Evolutionary conservation across 768 basidiomycete species (phyloP).

Genomic region (Boletus tomentosulus): DNA sequence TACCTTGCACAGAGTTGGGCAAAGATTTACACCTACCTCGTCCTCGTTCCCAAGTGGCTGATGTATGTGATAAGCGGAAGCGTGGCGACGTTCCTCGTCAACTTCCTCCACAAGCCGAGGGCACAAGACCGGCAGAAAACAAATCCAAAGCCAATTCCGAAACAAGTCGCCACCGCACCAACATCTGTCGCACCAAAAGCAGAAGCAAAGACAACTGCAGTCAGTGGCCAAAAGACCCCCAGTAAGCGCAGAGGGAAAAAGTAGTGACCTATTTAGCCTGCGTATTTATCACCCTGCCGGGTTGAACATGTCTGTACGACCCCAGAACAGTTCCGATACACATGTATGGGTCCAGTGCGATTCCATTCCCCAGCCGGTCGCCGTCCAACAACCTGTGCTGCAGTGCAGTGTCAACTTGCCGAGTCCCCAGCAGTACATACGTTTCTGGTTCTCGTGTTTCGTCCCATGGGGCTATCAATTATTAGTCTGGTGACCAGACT

Average conservation of each 20-base stretch:
- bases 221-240: conserved; percentile 17
- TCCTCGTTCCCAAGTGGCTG: conserved; percentile 67
- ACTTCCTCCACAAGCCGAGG: conserved; percentile 50
- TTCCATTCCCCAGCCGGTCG: no score
- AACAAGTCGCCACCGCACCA: neutral
- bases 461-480: neutral
- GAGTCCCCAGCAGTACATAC: neutral
- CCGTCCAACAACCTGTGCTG: neutral
- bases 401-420: neutral
- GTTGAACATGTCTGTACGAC: neutral
- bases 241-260: conserved; percentile 30
- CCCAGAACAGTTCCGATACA: neutral
- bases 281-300: neutral
- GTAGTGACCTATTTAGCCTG: neutral
- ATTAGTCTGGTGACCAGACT: no score
- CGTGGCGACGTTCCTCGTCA: conserved; percentile 62
- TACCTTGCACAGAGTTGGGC: conserved; percentile 48
- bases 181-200: neutral
- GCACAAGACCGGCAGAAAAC: conserved; percentile 2
- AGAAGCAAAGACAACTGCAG: conserved; percentile 15
- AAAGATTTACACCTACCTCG: conserved; percentile 47
- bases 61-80: conserved; percentile 63
- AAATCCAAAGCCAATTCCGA: conserved; percentile 1
- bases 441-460: neutral
- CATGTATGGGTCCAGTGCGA: neutral